Evolutionary conservation across 2,329 filamentous ascomycete genomes (phyloP).

Genomic region (Magnaporthales sp.): DNA sequence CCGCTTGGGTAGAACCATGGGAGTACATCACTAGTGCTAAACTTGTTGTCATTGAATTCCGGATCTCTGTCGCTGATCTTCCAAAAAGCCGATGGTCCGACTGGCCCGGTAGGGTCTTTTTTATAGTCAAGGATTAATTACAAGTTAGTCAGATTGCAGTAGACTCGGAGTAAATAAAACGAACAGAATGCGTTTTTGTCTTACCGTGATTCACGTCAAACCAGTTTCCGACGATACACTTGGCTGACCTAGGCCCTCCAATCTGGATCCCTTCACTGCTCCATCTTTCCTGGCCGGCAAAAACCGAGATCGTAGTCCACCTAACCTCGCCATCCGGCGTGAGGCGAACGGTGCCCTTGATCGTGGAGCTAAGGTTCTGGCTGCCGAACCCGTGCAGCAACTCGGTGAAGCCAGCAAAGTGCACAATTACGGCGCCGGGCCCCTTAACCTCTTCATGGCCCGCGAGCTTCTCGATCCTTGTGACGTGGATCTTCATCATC

Average conservation of each 20-base stretch:
- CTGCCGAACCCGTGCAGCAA: constrained; percentile 58
- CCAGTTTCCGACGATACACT: constrained; percentile 68
- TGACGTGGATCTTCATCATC: constrained; percentile 56
- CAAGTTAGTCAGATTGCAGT: neutral
- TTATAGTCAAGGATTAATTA: neutral
- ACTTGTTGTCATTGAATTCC: constrained; percentile 21
- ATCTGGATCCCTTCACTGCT: constrained; percentile 69
- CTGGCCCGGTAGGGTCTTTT: constrained; percentile 54
- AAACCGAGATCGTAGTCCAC: constrained; percentile 63
- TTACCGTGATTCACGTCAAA: constrained; percentile 60
- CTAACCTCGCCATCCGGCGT: constrained; percentile 64
- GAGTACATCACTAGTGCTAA: constrained; percentile 17
- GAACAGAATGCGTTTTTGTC: neutral
- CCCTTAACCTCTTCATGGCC: constrained; percentile 50
- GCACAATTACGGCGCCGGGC: constrained; percentile 53
- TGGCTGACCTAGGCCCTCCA: constrained; percentile 54
- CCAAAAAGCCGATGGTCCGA: constrained; percentile 71
- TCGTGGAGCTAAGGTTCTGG: constrained; percentile 54
- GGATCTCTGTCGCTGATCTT: constrained; percentile 50
- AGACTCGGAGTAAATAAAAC: neutral
- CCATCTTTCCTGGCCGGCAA: constrained; percentile 61
- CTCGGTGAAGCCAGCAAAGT: constrained; percentile 55
- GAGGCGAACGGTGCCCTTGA: constrained; percentile 50
- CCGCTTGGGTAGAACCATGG: constrained; percentile 7
- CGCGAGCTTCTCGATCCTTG: constrained; percentile 48